Evolutionary conservation across 176 grass and related monocot genomes (phyloP), one percentile per base, ranked within the genome.

Genomic region (Aegilops sharonensis): DNA sequence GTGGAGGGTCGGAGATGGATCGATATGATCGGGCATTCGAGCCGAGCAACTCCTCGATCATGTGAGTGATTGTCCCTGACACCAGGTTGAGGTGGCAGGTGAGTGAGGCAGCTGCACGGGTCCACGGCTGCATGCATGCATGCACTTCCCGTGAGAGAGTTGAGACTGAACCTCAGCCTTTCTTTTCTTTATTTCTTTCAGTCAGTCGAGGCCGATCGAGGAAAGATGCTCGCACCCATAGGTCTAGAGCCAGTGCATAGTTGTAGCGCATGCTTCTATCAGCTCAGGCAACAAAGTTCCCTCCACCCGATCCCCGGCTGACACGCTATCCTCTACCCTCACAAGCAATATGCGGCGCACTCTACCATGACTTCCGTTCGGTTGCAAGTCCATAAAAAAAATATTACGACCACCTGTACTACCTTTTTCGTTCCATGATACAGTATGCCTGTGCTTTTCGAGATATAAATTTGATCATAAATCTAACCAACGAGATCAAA

Each of bases 81-180:
- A 15, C 40, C 10, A 29, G 72, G 8, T 4, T 30, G 73, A 74
- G 66, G 84, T 87, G 89, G 75, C 85, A 43, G 67, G 6, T 17
- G 11, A 57, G 9, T 34, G 54, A 36, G 74, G 64, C 80, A 11
- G 67, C 54, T 59, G 84, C 30, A 36, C 72, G 80, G 85, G 89
- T 34, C 85, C 85, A 75, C 35, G 75, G 67, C 7, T 11, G 57
- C 75, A 84, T 45, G 42, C 42, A 36, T 36, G 35, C 2, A 40
- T 40, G 89, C 74, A 74, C 9, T 29, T 66, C 89, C 67, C 84
- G 84, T 87, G 84, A 87, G 84, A 83, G 84, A 78, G 30, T 13
- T 31, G 52, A 61, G 14, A 40, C 75, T 79, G 78, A 68, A 50
- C 88, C 7, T 69, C 66, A 4, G 40, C 72, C 72, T 30, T 50